Evolutionary conservation across 108 stramenopile species (phyloP), one percentile per base, ranked within the genome.

Genomic region (Nitzschia sp.): DNA sequence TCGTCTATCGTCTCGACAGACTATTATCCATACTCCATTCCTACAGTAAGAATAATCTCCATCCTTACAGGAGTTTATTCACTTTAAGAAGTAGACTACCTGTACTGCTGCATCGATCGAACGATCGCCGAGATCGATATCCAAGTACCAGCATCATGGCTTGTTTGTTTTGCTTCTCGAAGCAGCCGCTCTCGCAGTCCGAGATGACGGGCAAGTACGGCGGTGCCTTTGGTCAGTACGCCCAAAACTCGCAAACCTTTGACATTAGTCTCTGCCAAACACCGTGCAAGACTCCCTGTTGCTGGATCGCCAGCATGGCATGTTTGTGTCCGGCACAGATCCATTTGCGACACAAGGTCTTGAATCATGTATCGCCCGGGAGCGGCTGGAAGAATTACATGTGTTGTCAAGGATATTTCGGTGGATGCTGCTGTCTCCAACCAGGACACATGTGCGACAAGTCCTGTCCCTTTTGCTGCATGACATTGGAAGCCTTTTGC

Each of bases 371-470:
- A 1, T 61, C 80, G 13, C 89, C 89, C 5, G 80, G 80, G 25
- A 75, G 71, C 25, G 89, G 86, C 11, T 90, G 89, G 89, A 68
- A 50, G 34, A 79, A 90, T 48, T 90, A 90, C 69, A 71, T 25
- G 25, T 90, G 89, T 58, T 90, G 89, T 63, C 89, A 90, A 69
- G 77, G 82, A 16, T 83, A 81, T 69, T 90, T 86, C 60, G 89
- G 89, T 2, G 89, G 89, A 0, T 86, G 86, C 52, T 86, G 84
- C 70, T 90, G 89, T 80, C 66, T 85, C 32, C 66, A 75, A 53
- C 73, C 73, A 0, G 70, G 90, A 32, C 60, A 83, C 9, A 44
- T 81, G 55, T 75, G 90, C 0, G 90, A 91, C 54, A 61, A 68
- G 8, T 46, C 75, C 32, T 91, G 90, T 48, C 90, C 90, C 31